phyloP scores from a whole-genome alignment of 345 rosid species.

The Eutrema yunnanense region DNA sequence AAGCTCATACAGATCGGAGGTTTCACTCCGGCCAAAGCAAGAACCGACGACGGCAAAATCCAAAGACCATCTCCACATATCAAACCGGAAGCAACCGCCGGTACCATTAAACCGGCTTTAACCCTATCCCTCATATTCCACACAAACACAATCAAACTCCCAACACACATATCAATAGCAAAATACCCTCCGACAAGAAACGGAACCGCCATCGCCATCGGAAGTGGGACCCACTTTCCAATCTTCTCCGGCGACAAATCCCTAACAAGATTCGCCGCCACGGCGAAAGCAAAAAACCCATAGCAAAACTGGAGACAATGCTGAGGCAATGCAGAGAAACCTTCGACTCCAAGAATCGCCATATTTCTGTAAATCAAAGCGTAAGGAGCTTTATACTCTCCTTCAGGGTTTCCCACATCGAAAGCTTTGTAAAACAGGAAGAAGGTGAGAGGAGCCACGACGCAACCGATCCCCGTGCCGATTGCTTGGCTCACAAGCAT shows the following conservation, averaged over 20 bases:
- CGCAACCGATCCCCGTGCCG: too few relatives aligned
- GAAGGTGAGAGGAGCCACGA: too few relatives aligned
- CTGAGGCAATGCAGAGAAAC: slow-evolving; percentile 48
- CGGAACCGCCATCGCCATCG: slow-evolving; percentile 52
- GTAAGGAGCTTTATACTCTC: slow-evolving; percentile 44
- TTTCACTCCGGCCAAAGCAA: slow-evolving; percentile 30
- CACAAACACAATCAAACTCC: slow-evolving; percentile 42
- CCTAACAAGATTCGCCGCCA: slow-evolving; percentile 30
- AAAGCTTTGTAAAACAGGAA: too few relatives aligned
- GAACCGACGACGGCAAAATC: slow-evolving; percentile 37
- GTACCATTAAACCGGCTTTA: slow-evolving; percentile 30
- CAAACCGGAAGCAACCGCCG: slow-evolving; percentile 38
- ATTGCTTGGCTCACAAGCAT: slow-evolving; percentile 57
- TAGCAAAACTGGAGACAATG: slow-evolving; percentile 41
- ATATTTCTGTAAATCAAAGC: slow-evolving; percentile 44
- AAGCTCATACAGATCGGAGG: slow-evolving; percentile 37
- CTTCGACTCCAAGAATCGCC: slow-evolving; percentile 50
- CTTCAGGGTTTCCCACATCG: too few relatives aligned
- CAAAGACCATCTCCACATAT: slow-evolving; percentile 39
- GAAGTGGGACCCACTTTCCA: slow-evolving; percentile 42
- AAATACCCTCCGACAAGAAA: slow-evolving; percentile 45
- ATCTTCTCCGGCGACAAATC: slow-evolving; percentile 23
- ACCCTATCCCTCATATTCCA: slow-evolving; percentile 39
- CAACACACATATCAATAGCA: slow-evolving; percentile 48
- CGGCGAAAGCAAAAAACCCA: slow-evolving; percentile 36